A percentile compares a stretch with the other conserved stretches of the same genome.
These are phyloP conservation scores for Starmera quercuum DNA, from an alignment of 805 yeast species.

Conservation along the genomic window DNA sequence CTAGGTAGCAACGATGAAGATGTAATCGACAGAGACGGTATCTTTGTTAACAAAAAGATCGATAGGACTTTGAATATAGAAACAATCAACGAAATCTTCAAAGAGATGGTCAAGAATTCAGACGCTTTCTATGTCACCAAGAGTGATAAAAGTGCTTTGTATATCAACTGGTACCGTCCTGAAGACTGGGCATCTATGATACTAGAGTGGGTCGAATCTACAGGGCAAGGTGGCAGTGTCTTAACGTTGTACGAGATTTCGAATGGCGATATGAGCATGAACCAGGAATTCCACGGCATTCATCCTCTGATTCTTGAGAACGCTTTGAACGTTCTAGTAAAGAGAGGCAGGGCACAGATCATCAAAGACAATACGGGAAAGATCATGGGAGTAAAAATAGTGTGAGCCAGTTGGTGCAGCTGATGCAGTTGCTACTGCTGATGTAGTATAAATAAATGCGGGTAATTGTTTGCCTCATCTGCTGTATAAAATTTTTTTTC, in stretches of 20 bases:
- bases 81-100: conserved; percentile 47
- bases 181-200: conserved; percentile 61
- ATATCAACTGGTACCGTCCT: conserved; percentile 61
- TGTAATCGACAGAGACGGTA: conserved; percentile 19
- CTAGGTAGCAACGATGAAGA: conserved; percentile 8
- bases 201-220: conserved; percentile 61
- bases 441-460: no score
- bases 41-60: conserved; percentile 47
- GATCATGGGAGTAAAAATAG: conserved; percentile 73
- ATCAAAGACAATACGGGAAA: conserved; percentile 59
- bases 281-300: conserved; percentile 56
- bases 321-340: conserved; percentile 51
- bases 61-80: conserved; percentile 47
- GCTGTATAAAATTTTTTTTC: background rate
- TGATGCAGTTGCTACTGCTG: no score
- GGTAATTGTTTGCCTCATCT: no score
- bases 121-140: conserved; percentile 49
- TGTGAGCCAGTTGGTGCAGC: conserved; percentile 18
- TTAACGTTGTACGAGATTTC: conserved; percentile 77
- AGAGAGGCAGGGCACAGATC: conserved; percentile 65
- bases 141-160: conserved; percentile 27
- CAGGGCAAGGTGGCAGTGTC: conserved; percentile 74
- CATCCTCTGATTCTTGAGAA: conserved; percentile 46
- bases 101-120: conserved; percentile 44
- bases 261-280: conserved; percentile 49